phyloP scores from a whole-genome alignment of 331 rosid genomes.

The Stylosanthes scabra region DNA sequence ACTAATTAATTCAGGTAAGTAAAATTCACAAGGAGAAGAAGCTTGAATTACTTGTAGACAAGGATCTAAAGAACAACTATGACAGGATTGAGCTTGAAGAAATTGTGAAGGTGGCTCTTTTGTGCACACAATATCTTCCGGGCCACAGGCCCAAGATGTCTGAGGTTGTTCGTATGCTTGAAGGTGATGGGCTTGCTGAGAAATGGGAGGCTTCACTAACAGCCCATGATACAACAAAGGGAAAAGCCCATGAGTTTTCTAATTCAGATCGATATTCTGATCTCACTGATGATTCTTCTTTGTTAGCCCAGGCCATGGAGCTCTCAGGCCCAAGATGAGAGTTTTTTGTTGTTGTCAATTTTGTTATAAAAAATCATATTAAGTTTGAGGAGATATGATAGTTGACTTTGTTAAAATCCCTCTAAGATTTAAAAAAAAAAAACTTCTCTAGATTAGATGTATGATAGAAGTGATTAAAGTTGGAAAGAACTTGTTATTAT shows the following conservation, averaged over 20 bases:
- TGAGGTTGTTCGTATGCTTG: slow-evolving; percentile 94
- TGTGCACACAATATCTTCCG: slow-evolving; percentile 92
- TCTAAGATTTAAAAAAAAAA: background rate
- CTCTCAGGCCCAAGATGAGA: slow-evolving; percentile 94
- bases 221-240: slow-evolving; percentile 56
- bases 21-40: slow-evolving; percentile 86
- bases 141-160: slow-evolving; percentile 92
- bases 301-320: slow-evolving; percentile 93
- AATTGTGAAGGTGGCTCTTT: slow-evolving; percentile 89
- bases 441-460: slow-evolving; percentile 13
- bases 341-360: background rate
- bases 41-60: slow-evolving; percentile 85
- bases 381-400: slow-evolving; percentile 42
- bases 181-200: slow-evolving; percentile 94
- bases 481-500: slow-evolving; percentile 27
- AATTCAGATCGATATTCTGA: slow-evolving; percentile 86
- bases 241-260: slow-evolving; percentile 70
- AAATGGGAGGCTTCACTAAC: slow-evolving; percentile 96
- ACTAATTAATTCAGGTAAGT: slow-evolving; percentile 59
- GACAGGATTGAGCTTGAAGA: slow-evolving; percentile 88
- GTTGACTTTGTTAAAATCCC: slow-evolving; percentile 41
- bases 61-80: slow-evolving; percentile 80
- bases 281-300: slow-evolving; percentile 89
- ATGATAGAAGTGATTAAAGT: slow-evolving; percentile 47
- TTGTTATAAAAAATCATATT: slow-evolving; percentile 38